These are phyloP conservation scores for Globisporangium okanoganense DNA, from an alignment of 352 stramenopile genomes.

Conservation along the genomic window DNA sequence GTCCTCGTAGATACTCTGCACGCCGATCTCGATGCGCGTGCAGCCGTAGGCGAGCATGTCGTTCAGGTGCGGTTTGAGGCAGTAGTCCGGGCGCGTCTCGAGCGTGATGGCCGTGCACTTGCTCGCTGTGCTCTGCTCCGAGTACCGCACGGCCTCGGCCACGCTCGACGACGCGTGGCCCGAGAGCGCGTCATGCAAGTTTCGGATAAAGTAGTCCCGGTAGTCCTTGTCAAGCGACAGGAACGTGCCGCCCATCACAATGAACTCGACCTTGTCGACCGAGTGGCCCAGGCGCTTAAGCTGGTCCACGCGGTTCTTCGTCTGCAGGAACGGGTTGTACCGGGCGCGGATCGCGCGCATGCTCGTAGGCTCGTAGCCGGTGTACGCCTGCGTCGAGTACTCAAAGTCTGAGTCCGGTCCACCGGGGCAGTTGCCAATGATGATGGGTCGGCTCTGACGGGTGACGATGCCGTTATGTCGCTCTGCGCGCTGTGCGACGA, in stretches of 20 bases:
- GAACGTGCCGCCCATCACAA: constrained; percentile 98
- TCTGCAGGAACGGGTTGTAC: constrained; percentile 95
- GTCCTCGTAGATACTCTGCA: constrained; percentile 96
- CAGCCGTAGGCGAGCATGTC: constrained; percentile 97
- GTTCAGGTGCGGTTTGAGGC: constrained; percentile 94
- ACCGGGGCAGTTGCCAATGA: constrained; percentile 71
- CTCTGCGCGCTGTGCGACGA: constrained; percentile 11
- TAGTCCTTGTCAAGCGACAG: constrained; percentile 92
- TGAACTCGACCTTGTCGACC: constrained; percentile 97
- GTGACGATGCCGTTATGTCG: constrained; percentile 9
- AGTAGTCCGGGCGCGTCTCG: constrained; percentile 97
- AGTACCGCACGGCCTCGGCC: constrained; percentile 92
- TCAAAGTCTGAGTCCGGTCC: constrained; percentile 97
- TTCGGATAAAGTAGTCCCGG: constrained; percentile 96
- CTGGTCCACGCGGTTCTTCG: constrained; percentile 90
- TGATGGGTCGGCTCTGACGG: constrained; percentile 10
- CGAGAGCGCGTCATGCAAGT: constrained; percentile 94
- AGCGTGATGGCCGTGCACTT: constrained; percentile 95
- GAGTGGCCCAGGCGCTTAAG: constrained; percentile 87
- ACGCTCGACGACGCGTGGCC: constrained; percentile 90
- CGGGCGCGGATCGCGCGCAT: constrained; percentile 95
- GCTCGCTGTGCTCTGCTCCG: constrained; percentile 74
- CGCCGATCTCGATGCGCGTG: constrained; percentile 96
- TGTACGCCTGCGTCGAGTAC: constrained; percentile 96
- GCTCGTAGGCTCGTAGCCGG: constrained; percentile 96